Evolutionary conservation across 2,329 filamentous ascomycete genomes (phyloP).

Genomic region (Xylaria sp.): DNA sequence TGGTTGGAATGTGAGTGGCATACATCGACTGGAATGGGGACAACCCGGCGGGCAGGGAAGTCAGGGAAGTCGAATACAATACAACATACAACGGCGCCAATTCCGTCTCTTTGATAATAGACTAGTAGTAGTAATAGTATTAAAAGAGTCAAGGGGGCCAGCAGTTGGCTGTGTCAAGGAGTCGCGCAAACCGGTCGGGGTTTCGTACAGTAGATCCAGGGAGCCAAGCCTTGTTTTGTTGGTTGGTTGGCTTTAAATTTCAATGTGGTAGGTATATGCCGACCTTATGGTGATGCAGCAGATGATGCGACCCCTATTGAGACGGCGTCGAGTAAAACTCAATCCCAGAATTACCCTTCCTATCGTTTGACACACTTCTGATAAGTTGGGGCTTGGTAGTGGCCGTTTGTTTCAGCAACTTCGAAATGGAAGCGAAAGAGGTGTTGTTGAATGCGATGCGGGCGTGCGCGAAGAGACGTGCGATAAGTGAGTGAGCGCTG

Average conservation of each 20-base stretch:
- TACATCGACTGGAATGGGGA: conserved; percentile 36
- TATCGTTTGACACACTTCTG: neutral
- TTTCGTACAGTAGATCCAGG: conserved; percentile 25
- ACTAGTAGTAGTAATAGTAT: conserved; percentile 29
- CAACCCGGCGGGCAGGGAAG: no score
- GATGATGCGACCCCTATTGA: conserved; percentile 8
- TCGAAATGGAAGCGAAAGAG: conserved; percentile 10
- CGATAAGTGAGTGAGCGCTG: conserved; percentile 3
- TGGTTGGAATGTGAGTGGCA: conserved; percentile 35
- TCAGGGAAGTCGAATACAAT: no score
- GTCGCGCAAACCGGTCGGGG: conserved; percentile 23
- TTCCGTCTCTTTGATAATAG: conserved; percentile 27
- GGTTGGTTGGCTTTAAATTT: conserved; percentile 15
- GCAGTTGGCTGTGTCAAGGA: conserved; percentile 30
- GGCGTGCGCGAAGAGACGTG: neutral
- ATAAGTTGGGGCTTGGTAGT: neutral
- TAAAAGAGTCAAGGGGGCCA: conserved; percentile 1
- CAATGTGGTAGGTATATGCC: neutral
- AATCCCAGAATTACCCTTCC: neutral
- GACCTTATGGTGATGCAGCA: neutral
- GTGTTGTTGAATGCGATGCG: conserved; percentile 1
- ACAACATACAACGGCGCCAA: conserved; percentile 23
- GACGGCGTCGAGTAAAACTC: neutral
- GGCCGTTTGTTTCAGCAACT: conserved; percentile 13
- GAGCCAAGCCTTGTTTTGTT: conserved; percentile 18